Evolutionary conservation across 2,329 filamentous ascomycete genomes (phyloP), one percentile per base, ranked within the genome.

Genomic region (Cordyceps farinosa): DNA sequence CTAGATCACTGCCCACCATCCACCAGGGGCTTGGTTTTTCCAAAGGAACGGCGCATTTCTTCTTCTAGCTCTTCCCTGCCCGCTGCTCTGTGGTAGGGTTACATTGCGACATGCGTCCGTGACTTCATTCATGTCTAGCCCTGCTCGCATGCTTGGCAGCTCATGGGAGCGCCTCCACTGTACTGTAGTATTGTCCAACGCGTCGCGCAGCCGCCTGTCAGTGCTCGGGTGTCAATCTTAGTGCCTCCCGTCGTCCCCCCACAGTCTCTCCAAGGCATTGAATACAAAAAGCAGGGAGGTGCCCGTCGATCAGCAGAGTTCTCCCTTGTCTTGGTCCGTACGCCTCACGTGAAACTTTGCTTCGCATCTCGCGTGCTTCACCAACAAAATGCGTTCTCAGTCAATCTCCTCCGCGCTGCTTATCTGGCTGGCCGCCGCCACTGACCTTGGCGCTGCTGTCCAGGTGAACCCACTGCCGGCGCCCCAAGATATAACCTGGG

Each of bases 391-490:
- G 61, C 61, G 38, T n/a, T 47, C 47, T 36, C 53, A 50, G 27
- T 62, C 60, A 11, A n/a, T 63, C 36, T 53, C 47, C 30, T 52
- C 62, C 2, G 45, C 40, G 13, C 32, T 63, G 29, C 30, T 63
- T 5, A 10, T 56, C 34, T 58, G 55, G 48, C 48, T 59, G 53
- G 61, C 44, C 22, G 48, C 62, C 9, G 48, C 55, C 40, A n/a
- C 48, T 40, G 50, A 29, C 29, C 36, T 55, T 42, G 59, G 40
- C n/a, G 40, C 61, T 27, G 50, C 62, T 17, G 67, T 71, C 56
- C 67, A 70, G 64, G 70, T 71, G 34, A 71, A 71, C 61, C 70
- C 70, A 40, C 65, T 71, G 29, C 70, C 70, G 3, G 70, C 69
- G 53, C 70, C 69, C 3, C 70, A 69, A 56, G 62, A 69, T 9